Conservation (phyloP, 2,329 filamentous ascomycete species). For the Pseudogymnoascus sp. region DNA sequence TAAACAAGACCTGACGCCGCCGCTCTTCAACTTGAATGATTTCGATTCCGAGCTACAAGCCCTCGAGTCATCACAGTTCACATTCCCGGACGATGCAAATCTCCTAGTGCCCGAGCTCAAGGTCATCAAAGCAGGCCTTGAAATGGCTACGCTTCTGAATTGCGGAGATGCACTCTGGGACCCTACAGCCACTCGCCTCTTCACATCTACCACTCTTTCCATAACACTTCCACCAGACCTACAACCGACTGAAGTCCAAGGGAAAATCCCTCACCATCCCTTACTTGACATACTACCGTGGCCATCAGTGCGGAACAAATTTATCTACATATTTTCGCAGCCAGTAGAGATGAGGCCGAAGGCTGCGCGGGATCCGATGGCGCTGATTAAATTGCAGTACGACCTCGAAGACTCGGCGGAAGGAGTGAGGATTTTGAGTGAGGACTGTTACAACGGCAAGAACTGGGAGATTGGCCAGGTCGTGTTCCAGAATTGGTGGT, state of each 20-base stretch:
- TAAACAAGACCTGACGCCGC: not conserved
- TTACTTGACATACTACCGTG: constrained; percentile 16
- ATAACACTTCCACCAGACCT: constrained; percentile 13
- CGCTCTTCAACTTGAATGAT: not conserved
- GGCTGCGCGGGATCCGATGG: constrained; percentile 13
- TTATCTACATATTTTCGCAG: constrained; percentile 16
- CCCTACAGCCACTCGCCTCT: constrained; percentile 13
- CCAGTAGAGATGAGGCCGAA: constrained; percentile 14
- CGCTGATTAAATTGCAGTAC: constrained; percentile 13
- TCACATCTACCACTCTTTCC: constrained; percentile 10
- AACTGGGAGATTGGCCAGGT: constrained; percentile 17
- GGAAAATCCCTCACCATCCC: constrained; percentile 14
- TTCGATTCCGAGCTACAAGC: constrained; percentile 14
- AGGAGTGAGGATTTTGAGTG: constrained; percentile 13
- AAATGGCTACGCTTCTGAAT: constrained; percentile 13
- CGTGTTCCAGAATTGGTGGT: constrained; percentile 16
- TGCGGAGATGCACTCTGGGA: constrained; percentile 11
- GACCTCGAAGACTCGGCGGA: constrained; percentile 16
- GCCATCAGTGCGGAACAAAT: constrained; percentile 16
- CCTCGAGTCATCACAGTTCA: constrained; percentile 16
- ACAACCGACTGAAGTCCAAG: constrained; percentile 14
- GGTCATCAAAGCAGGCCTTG: constrained; percentile 10
- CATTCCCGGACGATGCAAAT: constrained; percentile 11
- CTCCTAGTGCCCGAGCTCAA: not conserved
- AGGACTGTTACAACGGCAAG: constrained; percentile 11